Evolutionary conservation across 2,329 filamentous ascomycete genomes (phyloP), one percentile per base, ranked within the genome.

Genomic region (Pseudopyricularia javanii): DNA sequence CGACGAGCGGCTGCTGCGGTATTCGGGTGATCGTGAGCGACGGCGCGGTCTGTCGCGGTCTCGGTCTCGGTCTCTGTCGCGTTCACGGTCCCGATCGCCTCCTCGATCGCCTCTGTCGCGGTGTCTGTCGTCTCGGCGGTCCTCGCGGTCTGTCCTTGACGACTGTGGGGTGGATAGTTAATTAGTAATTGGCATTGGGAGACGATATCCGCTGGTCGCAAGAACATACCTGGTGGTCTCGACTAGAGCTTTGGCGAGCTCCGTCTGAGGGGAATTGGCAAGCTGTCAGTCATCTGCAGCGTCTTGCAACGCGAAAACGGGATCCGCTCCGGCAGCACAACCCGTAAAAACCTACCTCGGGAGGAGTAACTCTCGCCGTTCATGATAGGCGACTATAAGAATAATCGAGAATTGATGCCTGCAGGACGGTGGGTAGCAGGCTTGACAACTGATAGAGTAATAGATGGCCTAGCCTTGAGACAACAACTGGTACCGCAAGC

Each of bases 21-120:
- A 83, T 61, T 86, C 83, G 54, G 91, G 91, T 17, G 91, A 97
- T 65, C 91, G 83, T 56, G 91, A 95, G 58, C 91, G 86, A 70
- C 90, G 79, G 63, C 85, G 78, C 53, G 82, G 80, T 59, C 78
- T 68, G 58, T 70, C 65, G 11, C 54, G 50, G 37, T 52, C 50
- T 30, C 50, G 35, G 26, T 51, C 50, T 47, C 63, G 60, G 50
- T 63, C 56, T 22, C 49, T 35, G 22, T 50, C 49, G 22, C 49
- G 32, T 24, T 45, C 40, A 7, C 49, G 34, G 26, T 51, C 49
- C n/a, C 49, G 49, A 28, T 51, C 49, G 34, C 48, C 48, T 12
- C 40, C 40, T 49, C 59, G 55, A 50, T 58, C 61, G 51, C 66
- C 61, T 28, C 63, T 62, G 51, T 70, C 69, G 35, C 55, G 28